Percentiles rank a stretch among this genome's conserved stretches.
These are phyloP conservation scores for Gracilaria vermiculophylla DNA, from an alignment of 23 red algal genomes.

Conservation along the genomic window DNA sequence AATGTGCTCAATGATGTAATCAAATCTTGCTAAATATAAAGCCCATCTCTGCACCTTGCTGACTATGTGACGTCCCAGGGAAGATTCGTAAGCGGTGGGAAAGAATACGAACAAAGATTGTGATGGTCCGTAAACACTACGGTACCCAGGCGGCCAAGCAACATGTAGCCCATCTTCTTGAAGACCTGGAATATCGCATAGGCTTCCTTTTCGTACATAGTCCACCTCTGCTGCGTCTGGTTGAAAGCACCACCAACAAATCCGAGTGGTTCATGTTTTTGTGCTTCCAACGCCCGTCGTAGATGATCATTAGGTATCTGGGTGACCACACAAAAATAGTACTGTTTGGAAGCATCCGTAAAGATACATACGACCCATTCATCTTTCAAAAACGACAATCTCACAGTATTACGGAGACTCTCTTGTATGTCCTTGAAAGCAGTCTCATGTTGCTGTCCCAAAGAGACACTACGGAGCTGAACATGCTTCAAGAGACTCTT, in stretches of 20 bases:
- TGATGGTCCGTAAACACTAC: constrained; percentile 33
- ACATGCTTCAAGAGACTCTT: not conserved
- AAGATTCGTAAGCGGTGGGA: not conserved
- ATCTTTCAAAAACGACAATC: not conserved
- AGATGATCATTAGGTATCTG: not conserved
- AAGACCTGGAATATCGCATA: constrained; percentile 28
- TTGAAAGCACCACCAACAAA: constrained; percentile 16
- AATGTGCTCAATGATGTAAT: constrained; percentile 28
- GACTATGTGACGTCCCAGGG: not conserved
- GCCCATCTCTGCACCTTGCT: constrained; percentile 45
- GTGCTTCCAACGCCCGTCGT: not conserved
- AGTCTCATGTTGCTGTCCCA: not conserved
- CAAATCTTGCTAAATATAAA: not conserved
- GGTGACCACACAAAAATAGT: constrained; percentile 14
- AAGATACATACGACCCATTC: constrained; percentile 28
- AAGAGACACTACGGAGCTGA: not conserved
- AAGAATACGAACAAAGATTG: constrained; percentile 47
- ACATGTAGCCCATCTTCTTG: constrained; percentile 1
- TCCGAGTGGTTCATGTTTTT: constrained; percentile 30
- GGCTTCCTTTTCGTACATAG: constrained; percentile 41
- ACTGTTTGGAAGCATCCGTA: constrained; percentile 36
- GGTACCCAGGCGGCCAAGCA: not conserved
- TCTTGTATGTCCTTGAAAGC: not conserved
- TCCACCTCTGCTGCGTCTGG: not conserved
- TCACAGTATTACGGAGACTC: not conserved